Evolutionary conservation across 441 rosid genomes (phyloP).

Genomic region (Euphorbia corollata): DNA sequence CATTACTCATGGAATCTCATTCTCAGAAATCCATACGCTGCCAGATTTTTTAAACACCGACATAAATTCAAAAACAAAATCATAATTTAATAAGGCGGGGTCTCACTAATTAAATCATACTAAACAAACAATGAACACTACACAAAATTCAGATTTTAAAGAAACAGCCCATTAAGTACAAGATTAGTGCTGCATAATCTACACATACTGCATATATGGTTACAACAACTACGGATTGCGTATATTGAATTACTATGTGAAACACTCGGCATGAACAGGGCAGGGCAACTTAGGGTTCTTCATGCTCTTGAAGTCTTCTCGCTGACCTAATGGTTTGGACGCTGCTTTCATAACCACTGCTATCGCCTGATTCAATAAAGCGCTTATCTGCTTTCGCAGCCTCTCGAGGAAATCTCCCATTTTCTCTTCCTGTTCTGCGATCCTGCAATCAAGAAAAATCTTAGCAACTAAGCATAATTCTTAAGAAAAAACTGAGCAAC

Average conservation of each 20-base stretch:
- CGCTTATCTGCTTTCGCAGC: conserved; percentile 35
- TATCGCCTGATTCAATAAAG: conserved; percentile 56
- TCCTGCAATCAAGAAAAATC: conserved; percentile 33
- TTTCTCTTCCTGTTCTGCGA: conserved; percentile 39
- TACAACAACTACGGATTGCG: conserved; percentile 8
- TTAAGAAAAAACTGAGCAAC: not conserved
- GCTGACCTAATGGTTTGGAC: conserved; percentile 32
- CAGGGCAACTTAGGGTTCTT: conserved; percentile 30
- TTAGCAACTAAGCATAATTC: not conserved
- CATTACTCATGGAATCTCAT: not conserved
- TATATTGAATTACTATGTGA: conserved; percentile 9
- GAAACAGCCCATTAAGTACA: conserved; percentile 13
- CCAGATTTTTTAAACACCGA: not conserved
- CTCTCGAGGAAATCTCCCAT: conserved; percentile 23
- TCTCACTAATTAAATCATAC: not conserved
- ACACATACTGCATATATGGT: conserved; percentile 6
- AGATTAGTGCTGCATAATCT: conserved; percentile 21
- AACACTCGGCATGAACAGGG: not conserved
- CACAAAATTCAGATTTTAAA: conserved; percentile 9
- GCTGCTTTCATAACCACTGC: conserved; percentile 63
- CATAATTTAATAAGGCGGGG: not conserved
- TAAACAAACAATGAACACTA: not conserved
- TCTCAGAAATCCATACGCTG: not conserved
- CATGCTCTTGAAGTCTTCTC: conserved; percentile 39
- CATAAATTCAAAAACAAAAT: not conserved